Percentiles rank a stretch among this genome's conserved stretches.
Evolutionary conservation across 1,139 yeast species (phyloP).

Genomic region (Trichomonascaceae sp.): DNA sequence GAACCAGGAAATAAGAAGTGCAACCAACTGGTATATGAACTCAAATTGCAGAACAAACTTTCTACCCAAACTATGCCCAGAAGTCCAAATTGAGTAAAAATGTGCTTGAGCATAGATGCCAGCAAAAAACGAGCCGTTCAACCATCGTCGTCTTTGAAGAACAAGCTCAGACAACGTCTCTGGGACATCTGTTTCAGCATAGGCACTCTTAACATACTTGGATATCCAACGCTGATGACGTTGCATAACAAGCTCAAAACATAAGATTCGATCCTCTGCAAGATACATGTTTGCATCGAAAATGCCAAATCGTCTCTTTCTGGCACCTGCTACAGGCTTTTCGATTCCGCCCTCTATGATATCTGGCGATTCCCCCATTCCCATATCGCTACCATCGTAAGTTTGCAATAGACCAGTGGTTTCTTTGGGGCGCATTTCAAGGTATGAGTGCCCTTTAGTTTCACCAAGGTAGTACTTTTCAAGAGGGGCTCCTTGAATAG

Average conservation of each 20-base stretch:
- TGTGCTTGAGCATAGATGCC: constrained; percentile 71
- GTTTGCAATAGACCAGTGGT: not conserved
- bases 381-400: constrained; percentile 7
- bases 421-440: constrained; percentile 36
- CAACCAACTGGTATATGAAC: constrained; percentile 61
- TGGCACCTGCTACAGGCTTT: not conserved
- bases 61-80: constrained; percentile 57
- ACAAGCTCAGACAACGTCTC: constrained; percentile 66
- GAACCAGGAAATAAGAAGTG: constrained; percentile 71
- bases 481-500: constrained; percentile 62
- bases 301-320: constrained; percentile 39
- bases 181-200: constrained; percentile 82
- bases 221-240: constrained; percentile 53
- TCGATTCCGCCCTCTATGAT: constrained; percentile 1
- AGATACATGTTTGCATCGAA: constrained; percentile 80
- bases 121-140: constrained; percentile 80
- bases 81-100: constrained; percentile 63
- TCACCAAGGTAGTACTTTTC: constrained; percentile 79
- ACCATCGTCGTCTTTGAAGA: constrained; percentile 77
- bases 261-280: constrained; percentile 78
- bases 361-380: constrained; percentile 6
- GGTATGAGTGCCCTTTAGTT: constrained; percentile 41
- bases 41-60: constrained; percentile 62
- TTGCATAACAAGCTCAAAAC: constrained; percentile 80
- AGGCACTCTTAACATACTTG: constrained; percentile 67